Conservation (phyloP, 2,329 filamentous ascomycete species). For the Penicillium vulpinum region DNA sequence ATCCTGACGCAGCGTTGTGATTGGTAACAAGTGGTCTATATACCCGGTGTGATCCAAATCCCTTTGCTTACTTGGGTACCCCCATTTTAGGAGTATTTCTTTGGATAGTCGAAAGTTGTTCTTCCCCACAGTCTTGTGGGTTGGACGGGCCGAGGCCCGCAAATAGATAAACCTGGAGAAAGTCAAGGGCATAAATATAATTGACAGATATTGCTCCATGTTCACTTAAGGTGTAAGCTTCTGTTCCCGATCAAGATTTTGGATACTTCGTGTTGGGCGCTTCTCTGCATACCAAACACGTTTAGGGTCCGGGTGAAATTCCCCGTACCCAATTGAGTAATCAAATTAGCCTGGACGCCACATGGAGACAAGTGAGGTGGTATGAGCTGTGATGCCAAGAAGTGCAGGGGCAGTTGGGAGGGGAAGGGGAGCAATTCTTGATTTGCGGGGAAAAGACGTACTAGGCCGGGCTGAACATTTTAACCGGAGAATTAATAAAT, state of each 20-base stretch:
- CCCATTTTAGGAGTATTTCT: background rate
- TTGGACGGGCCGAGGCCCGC: conserved; percentile 11
- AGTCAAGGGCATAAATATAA: background rate
- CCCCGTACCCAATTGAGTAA: conserved; percentile 11
- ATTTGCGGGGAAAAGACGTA: conserved; percentile 2
- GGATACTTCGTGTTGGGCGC: background rate
- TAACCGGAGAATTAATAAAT: conserved; percentile 4
- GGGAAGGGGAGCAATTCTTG: background rate
- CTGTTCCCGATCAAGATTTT: background rate
- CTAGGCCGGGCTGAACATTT: background rate
- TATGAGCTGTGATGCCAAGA: conserved; percentile 7
- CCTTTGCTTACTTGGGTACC: background rate
- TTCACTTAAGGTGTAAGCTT: background rate
- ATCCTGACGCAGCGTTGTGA: background rate
- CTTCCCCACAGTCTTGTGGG: conserved; percentile 1
- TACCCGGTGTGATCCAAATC: background rate
- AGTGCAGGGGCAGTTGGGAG: background rate
- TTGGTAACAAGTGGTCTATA: too few relatives aligned
- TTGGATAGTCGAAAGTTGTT: background rate
- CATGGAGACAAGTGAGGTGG: background rate
- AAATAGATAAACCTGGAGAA: background rate
- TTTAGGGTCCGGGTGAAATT: background rate
- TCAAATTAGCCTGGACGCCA: background rate
- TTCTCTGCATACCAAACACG: background rate
- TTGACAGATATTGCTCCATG: background rate